Evolutionary conservation across 495 filamentous ascomycete genomes (phyloP).

Genomic region (Trypethelium eluteriae): DNA sequence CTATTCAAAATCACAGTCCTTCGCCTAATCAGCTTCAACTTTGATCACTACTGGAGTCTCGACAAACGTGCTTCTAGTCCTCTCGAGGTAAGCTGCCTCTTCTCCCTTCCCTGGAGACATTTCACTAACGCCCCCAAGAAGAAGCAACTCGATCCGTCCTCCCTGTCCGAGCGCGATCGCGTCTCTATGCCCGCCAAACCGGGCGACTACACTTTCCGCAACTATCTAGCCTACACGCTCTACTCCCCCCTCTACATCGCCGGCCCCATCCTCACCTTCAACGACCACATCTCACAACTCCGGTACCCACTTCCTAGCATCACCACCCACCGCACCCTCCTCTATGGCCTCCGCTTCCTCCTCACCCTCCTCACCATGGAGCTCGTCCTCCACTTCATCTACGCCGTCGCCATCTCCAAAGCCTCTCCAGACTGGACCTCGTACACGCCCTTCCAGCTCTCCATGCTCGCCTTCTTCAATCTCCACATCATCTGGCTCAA

Average conservation of each 20-base stretch:
- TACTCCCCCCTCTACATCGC: conserved; percentile 91
- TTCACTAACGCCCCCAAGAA: conserved; percentile 74
- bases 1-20: conserved; percentile 96
- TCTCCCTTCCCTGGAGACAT: conserved; percentile 13
- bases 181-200: conserved; percentile 63
- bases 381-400: conserved; percentile 84
- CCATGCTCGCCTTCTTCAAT: conserved; percentile 91
- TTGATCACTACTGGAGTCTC: conserved; percentile 93
- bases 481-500: conserved; percentile 98
- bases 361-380: conserved; percentile 85
- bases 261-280: conserved; percentile 93
- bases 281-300: conserved; percentile 89
- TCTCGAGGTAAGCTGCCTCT: conserved; percentile 60
- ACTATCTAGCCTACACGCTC: conserved; percentile 78
- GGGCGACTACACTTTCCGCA: conserved; percentile 66
- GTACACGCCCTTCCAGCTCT: conserved; percentile 83
- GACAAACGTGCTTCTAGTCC: conserved; percentile 57
- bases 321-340: conserved; percentile 52
- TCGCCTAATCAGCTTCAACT: conserved; percentile 88
- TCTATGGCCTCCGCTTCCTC: conserved; percentile 79
- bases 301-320: conserved; percentile 64
- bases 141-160: conserved; percentile 85
- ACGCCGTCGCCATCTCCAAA: conserved; percentile 88
- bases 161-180: conserved; percentile 80
- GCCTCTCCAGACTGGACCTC: conserved; percentile 65